Percentiles rank a stretch among this genome's conserved stretches.
phyloP scores from a whole-genome alignment of 768 basidiomycete species.

The Podaxis sp. region DNA sequence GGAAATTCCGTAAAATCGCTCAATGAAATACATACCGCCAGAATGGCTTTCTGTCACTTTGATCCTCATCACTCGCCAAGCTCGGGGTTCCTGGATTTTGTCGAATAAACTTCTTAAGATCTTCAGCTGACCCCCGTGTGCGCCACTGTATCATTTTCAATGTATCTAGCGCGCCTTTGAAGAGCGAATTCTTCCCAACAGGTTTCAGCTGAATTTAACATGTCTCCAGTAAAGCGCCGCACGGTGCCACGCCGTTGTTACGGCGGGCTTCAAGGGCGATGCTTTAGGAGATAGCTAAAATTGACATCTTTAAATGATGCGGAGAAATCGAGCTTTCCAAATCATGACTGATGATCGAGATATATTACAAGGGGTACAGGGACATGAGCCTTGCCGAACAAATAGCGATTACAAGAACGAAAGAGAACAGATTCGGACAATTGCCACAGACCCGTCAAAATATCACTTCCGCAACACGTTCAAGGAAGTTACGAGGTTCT shows the following conservation, averaged over 20 bases:
- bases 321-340: too few species aligned
- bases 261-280: too few species aligned
- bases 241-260: too few species aligned
- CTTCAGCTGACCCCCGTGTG: background rate
- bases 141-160: background rate
- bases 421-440: too few species aligned
- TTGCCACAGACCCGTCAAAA: conserved; percentile 39
- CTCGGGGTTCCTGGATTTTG: background rate
- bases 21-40: conserved; percentile 28
- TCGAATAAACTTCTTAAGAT: background rate
- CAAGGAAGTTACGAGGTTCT: conserved; percentile 48
- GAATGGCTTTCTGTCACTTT: background rate
- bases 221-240: too few species aligned
- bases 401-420: background rate
- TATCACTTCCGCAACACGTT: conserved; percentile 48
- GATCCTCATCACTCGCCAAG: background rate
- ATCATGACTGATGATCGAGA: background rate
- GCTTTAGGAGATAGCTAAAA: too few species aligned
- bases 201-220: too few species aligned
- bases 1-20: conserved; percentile 65
- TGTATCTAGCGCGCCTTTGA: background rate
- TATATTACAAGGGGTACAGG: background rate
- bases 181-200: too few species aligned
- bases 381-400: background rate
- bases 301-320: too few species aligned